Percentiles rank a stretch among this genome's conserved stretches.
Evolutionary conservation across 805 yeast genomes (phyloP).

Genomic region (Huiozyma sinensis): DNA sequence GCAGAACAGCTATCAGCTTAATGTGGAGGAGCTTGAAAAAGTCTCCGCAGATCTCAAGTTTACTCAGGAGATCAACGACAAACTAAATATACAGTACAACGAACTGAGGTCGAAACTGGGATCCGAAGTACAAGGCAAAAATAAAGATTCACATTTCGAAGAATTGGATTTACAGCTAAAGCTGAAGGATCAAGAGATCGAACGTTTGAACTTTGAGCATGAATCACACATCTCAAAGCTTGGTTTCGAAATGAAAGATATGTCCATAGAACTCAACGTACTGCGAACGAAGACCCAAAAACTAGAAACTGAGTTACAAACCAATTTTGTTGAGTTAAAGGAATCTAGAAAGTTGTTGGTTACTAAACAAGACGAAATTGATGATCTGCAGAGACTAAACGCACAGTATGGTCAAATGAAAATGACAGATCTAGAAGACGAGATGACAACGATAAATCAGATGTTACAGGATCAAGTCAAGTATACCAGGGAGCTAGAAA

Average conservation of each 20-base stretch:
- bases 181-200: conserved; percentile 22
- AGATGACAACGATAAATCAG: conserved; percentile 24
- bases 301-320: conserved; percentile 18
- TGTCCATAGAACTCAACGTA: conserved; percentile 12
- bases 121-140: background rate
- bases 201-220: conserved; percentile 30
- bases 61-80: conserved; percentile 28
- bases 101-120: background rate
- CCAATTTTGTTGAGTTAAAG: conserved; percentile 15
- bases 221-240: conserved; percentile 12
- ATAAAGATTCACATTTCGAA: conserved; percentile 2
- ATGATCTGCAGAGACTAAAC: conserved; percentile 25
- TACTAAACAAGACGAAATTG: conserved; percentile 20
- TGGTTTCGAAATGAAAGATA: conserved; percentile 10
- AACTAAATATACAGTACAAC: conserved; percentile 3
- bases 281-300: conserved; percentile 12
- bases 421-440: conserved; percentile 28
- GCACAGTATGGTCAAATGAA: conserved; percentile 3
- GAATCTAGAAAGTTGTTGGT: conserved; percentile 12
- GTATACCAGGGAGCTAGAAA: conserved; percentile 39
- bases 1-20: conserved; percentile 27
- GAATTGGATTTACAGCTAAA: conserved; percentile 6
- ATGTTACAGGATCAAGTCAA: conserved; percentile 34
- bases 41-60: conserved; percentile 12
- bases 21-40: conserved; percentile 21